A percentile compares a stretch with the other conserved stretches of the same genome.
These are phyloP conservation scores for Phoma sp. DNA, from an alignment of 2,329 filamentous ascomycete species.

Conservation along the genomic window DNA sequence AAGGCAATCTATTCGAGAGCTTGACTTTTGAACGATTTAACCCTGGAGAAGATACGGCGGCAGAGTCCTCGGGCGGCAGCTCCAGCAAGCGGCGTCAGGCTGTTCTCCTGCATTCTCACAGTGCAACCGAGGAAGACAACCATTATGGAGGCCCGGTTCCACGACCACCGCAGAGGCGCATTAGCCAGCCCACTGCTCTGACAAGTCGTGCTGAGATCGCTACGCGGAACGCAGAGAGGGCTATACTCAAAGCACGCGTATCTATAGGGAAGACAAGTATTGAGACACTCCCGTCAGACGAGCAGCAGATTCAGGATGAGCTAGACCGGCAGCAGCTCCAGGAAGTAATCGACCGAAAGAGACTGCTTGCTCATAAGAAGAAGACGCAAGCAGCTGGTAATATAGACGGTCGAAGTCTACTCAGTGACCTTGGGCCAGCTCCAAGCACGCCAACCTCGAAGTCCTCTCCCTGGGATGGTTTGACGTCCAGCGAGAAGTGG, in stretches of 20 bases:
- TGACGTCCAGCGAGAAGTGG: neutral
- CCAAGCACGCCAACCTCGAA: neutral
- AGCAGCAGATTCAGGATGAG: neutral
- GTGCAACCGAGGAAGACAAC: neutral
- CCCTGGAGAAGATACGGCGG: neutral
- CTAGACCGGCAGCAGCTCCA: neutral
- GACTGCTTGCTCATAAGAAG: neutral
- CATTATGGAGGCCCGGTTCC: neutral
- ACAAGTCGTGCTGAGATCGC: no score
- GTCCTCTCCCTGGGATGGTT: neutral
- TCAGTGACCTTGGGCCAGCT: neutral
- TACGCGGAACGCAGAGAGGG: neutral
- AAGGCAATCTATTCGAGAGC: neutral
- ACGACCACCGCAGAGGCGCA: neutral
- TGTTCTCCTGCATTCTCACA: neutral
- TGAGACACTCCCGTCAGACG: neutral
- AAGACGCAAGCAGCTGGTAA: neutral
- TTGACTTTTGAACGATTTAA: neutral
- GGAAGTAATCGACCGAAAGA: neutral
- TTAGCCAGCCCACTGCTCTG: neutral
- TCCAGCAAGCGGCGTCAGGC: neutral
- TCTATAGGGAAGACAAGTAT: neutral
- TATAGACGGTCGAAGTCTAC: neutral
- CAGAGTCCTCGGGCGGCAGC: neutral
- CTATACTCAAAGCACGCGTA: neutral